Base-by-base conservation (phyloP, 306 rosid species). In the Castanea crenata region DNA sequence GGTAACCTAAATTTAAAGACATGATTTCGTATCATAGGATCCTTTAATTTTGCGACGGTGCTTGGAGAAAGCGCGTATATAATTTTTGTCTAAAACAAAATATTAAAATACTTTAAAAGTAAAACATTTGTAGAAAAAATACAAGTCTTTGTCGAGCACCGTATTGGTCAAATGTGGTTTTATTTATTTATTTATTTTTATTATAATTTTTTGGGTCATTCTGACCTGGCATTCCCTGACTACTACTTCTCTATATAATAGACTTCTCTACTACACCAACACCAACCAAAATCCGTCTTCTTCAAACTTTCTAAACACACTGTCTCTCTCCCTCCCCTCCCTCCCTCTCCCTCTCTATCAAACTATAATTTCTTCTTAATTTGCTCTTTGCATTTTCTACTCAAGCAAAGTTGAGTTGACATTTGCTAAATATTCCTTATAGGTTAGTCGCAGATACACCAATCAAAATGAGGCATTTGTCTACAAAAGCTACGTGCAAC, bases 401-500 rank as follows among this genome's bases (percentile, higher is more conserved):
- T 38, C 46, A 1, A 29, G 35, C 70, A 55, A 51, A 9, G 8
- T 55, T 15, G n/a, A 8, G 12, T 41, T 41, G 69, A 23, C 38
- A 34, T n/a, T 62, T 25, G 9, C 69, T 49, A 12, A 49, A 49
- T 10, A 12, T 1, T 67, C 63, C 51, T 55, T 62, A 31, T n/a
- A 34, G 20, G 34, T 18, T 76, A 31, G 35, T 35, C 72, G 38
- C 5, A 46, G 27, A 59, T 31, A 62, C 8, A 55, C 49, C 61
- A 27, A 8, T 38, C 11, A 87, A 80, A 77, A 96, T 90, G 98
- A 70, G 49, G 80, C 76, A 89, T 25, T 41, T 96, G 82, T 91
- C 99, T 7, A 89, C 72, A 56, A 96, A 91, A 78, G 98, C 92
- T 68, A 79, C 93, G 69, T 96, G 93, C 88, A 96, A 91, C 75